phyloP scores from a whole-genome alignment of 2,329 filamentous ascomycete genomes.

The Penicillium sp. region DNA sequence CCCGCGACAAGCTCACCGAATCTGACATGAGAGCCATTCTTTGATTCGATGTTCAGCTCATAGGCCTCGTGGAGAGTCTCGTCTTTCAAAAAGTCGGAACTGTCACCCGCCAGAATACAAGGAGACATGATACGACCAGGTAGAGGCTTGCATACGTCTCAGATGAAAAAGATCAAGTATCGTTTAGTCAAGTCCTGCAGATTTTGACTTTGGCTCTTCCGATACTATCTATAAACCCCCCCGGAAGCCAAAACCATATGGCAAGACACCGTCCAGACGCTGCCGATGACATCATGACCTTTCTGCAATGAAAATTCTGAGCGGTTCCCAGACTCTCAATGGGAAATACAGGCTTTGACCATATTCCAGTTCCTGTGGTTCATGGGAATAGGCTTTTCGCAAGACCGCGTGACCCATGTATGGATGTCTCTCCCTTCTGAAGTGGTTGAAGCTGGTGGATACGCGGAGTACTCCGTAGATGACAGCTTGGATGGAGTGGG shows the following conservation, averaged over 20 bases:
- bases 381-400: neutral
- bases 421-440: neutral
- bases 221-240: neutral
- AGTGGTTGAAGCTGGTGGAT: too few species aligned
- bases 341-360: neutral
- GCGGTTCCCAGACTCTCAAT: neutral
- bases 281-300: constrained; percentile 10
- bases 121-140: constrained; percentile 7
- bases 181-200: neutral
- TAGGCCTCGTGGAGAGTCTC: constrained; percentile 29
- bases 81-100: constrained; percentile 16
- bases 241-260: neutral
- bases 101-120: constrained; percentile 1
- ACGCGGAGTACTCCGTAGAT: neutral
- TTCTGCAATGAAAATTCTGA: too few species aligned
- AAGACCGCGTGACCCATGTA: neutral
- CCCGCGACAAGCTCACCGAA: constrained; percentile 31
- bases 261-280: neutral
- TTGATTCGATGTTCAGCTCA: constrained; percentile 26
- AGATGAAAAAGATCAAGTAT: neutral
- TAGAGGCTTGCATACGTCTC: neutral
- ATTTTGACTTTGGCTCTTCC: neutral
- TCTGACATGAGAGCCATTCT: constrained; percentile 22
- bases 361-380: neutral
- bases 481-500: neutral